Percentiles rank a stretch among this genome's conserved stretches.
These are phyloP conservation scores for Byssothecium circinans DNA, from an alignment of 2,329 filamentous ascomycete species.

Conservation along the genomic window DNA sequence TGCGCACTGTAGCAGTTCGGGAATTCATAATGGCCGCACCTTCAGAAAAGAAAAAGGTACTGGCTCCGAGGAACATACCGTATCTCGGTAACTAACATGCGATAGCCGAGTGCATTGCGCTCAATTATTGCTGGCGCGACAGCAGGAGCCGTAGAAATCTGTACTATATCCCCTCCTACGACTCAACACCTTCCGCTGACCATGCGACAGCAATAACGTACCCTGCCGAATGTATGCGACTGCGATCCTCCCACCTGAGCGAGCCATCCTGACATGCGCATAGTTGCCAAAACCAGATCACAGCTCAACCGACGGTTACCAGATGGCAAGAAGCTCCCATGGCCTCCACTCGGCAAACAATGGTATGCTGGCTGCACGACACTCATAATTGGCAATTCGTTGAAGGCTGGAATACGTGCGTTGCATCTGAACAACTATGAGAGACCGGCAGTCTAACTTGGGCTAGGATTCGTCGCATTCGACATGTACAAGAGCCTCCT, in stretches of 20 bases:
- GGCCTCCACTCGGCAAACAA: conserved; percentile 88
- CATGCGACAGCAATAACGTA: conserved; percentile 75
- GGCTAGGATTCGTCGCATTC: conserved; percentile 83
- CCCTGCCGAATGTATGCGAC: conserved; percentile 78
- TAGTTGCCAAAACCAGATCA: conserved; percentile 90
- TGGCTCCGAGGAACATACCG: not conserved
- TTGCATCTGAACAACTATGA: conserved; percentile 18
- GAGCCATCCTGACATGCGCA: not conserved
- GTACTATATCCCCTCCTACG: conserved; percentile 50
- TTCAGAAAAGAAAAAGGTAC: conserved; percentile 42
- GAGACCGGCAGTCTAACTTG: conserved; percentile 6
- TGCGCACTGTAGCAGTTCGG: no score
- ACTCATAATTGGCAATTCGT: conserved; percentile 91
- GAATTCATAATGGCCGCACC: conserved; percentile 9
- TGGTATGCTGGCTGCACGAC: conserved; percentile 99
- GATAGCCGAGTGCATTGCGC: conserved; percentile 74
- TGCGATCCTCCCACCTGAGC: not conserved
- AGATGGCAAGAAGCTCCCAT: conserved; percentile 83
- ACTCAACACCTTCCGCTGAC: conserved; percentile 19
- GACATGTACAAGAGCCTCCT: conserved; percentile 89
- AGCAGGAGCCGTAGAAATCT: conserved; percentile 94
- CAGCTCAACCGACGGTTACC: conserved; percentile 87
- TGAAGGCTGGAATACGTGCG: conserved; percentile 92
- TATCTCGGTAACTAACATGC: conserved; percentile 7
- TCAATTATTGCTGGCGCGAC: conserved; percentile 90